A percentile compares a stretch with the other conserved stretches of the same genome.
These are phyloP conservation scores for Thraustotheca clavata DNA, from an alignment of 352 stramenopile species.

Conservation along the genomic window DNA sequence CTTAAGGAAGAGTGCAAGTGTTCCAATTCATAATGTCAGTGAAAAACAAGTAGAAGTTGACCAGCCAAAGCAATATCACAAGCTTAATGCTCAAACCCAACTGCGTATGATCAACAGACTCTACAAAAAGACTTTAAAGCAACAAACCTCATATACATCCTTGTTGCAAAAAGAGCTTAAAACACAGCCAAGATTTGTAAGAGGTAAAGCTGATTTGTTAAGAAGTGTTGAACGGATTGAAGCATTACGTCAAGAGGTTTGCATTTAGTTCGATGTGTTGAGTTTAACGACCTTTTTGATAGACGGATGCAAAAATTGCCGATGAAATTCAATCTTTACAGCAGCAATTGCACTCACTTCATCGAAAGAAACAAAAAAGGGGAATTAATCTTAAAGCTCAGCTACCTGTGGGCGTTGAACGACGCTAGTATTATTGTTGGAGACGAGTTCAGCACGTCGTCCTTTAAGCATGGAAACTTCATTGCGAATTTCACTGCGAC, in stretches of 20 bases:
- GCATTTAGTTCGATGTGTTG: not conserved
- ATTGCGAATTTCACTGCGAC: slow-evolving; percentile 78
- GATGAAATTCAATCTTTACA: not conserved
- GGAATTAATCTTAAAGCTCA: slow-evolving; percentile 2
- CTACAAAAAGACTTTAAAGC: not conserved
- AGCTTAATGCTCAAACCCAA: not conserved
- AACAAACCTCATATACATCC: not conserved
- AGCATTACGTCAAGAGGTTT: not conserved
- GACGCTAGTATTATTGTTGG: not conserved
- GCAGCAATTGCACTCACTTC: not conserved
- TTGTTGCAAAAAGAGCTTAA: slow-evolving; percentile 5
- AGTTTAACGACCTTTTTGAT: not conserved
- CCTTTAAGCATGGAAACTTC: slow-evolving; percentile 77
- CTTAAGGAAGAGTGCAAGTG: not conserved
- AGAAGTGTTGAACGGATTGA: not conserved
- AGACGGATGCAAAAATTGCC: slow-evolving; percentile 6
- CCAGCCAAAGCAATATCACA: not conserved
- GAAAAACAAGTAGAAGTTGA: not conserved
- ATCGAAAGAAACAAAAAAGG: not conserved
- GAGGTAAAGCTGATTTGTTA: not conserved
- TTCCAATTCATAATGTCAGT: not conserved
- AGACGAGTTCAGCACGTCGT: slow-evolving; percentile 31
- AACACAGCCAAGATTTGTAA: too few relatives aligned
- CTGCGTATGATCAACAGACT: not conserved
- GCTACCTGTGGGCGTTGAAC: slow-evolving; percentile 3